These are phyloP conservation scores for Coccomyxa sp. DNA, from an alignment of 139 green algal genomes.

Conservation along the genomic window DNA sequence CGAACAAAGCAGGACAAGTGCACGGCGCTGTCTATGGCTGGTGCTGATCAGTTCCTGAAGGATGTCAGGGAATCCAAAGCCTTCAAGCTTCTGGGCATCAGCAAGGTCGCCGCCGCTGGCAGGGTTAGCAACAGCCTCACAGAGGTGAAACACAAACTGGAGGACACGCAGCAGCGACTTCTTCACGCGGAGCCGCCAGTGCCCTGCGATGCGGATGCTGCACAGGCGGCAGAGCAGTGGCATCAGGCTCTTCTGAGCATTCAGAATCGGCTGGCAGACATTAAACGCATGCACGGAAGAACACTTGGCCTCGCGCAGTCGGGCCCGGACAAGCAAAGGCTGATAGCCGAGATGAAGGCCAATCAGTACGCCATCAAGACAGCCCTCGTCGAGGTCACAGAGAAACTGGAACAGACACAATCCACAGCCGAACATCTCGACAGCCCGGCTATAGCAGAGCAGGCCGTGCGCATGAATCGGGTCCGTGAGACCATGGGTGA, in stretches of 20 bases:
- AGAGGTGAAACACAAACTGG: not conserved
- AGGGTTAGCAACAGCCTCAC: not conserved
- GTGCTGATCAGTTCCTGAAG: not conserved
- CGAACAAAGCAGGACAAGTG: not conserved
- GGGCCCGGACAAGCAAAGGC: not conserved
- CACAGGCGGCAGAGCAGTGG: not conserved
- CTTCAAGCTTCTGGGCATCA: not conserved
- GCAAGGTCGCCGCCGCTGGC: not conserved
- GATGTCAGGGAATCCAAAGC: not conserved
- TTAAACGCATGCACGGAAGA: not conserved
- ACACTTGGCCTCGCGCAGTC: not conserved
- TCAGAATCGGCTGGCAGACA: not conserved
- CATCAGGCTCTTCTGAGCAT: not conserved
- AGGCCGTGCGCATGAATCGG: not conserved
- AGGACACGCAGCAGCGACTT: not conserved
- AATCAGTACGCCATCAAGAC: conserved; percentile 1
- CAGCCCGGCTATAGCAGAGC: not conserved
- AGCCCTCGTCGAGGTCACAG: not conserved
- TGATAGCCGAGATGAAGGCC: not conserved
- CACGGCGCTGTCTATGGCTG: not conserved
- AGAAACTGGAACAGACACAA: not conserved
- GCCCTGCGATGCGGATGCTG: not conserved
- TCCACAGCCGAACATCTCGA: not conserved
- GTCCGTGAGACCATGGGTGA: not conserved
- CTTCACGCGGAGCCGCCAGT: not conserved